Evolutionary conservation across 108 stramenopile genomes (phyloP).

Genomic region (Fragilaria crotonensis): DNA sequence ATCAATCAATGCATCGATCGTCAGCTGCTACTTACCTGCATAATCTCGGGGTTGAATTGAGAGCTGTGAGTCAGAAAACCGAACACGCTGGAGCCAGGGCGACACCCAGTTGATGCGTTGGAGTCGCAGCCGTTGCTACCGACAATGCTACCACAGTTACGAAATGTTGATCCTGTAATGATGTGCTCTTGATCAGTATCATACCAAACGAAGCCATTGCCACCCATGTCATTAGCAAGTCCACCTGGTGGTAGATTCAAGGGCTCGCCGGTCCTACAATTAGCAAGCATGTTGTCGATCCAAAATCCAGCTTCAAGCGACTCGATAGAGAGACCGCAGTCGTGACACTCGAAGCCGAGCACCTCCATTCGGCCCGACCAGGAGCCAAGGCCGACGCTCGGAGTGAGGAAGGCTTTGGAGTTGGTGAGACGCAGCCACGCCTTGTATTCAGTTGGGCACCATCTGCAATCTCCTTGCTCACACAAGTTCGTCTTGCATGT

Average conservation of each 20-base stretch:
- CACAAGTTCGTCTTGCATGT: constrained; percentile 14
- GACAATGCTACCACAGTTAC: constrained; percentile 27
- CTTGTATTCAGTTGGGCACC: neutral
- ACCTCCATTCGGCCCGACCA: constrained; percentile 33
- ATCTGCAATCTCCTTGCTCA: constrained; percentile 7
- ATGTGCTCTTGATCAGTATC: constrained; percentile 38
- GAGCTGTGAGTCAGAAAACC: constrained; percentile 28
- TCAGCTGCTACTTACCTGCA: constrained; percentile 8
- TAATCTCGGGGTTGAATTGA: constrained; percentile 20
- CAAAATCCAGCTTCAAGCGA: constrained; percentile 36
- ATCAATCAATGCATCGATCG: neutral
- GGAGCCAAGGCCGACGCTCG: constrained; percentile 16
- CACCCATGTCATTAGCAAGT: constrained; percentile 3
- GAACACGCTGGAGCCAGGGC: constrained; percentile 14
- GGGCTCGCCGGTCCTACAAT: constrained; percentile 26
- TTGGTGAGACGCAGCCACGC: constrained; percentile 15
- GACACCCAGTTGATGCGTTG: constrained; percentile 18
- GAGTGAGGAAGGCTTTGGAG: constrained; percentile 16
- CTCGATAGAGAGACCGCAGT: constrained; percentile 21
- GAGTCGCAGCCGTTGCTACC: constrained; percentile 21
- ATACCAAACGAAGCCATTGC: constrained; percentile 31
- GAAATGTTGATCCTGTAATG: constrained; percentile 20
- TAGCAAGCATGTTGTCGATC: constrained; percentile 26
- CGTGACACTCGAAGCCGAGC: constrained; percentile 26
- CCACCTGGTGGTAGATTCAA: constrained; percentile 8